Evolutionary conservation across 2,329 filamentous ascomycete species (phyloP).

Genomic region (Hypoxylon sp.): DNA sequence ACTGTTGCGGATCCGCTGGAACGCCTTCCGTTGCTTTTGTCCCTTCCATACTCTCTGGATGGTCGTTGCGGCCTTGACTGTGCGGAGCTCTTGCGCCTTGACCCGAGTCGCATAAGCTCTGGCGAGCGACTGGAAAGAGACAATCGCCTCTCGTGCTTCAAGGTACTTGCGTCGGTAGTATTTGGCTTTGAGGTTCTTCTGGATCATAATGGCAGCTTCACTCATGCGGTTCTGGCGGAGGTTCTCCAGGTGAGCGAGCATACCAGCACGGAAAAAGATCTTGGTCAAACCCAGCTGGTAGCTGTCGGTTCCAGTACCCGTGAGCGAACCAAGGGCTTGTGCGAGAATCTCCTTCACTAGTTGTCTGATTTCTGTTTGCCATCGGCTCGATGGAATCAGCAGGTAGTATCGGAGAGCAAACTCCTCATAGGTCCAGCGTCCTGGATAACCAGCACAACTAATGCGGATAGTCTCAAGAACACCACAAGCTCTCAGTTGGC

Average conservation of each 20-base stretch:
- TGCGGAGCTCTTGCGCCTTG: constrained; percentile 83
- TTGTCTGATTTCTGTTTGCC: constrained; percentile 92
- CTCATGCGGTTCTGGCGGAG: constrained; percentile 90
- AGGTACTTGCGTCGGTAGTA: constrained; percentile 95
- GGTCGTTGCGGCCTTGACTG: constrained; percentile 87
- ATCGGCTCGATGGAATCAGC: constrained; percentile 88
- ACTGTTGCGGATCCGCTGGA: constrained; percentile 82
- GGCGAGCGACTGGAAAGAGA: constrained; percentile 81
- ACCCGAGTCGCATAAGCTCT: constrained; percentile 84
- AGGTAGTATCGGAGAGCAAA: constrained; percentile 99
- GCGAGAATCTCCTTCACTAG: constrained; percentile 95
- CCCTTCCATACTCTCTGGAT: constrained; percentile 97
- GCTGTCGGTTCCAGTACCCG: constrained; percentile 83
- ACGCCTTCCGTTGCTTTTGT: constrained; percentile 87
- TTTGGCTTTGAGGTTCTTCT: constrained; percentile 96
- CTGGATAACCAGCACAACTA: constrained; percentile 96
- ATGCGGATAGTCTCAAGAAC: constrained; percentile 98
- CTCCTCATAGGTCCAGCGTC: constrained; percentile 98
- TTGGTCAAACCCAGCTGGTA: constrained; percentile 98
- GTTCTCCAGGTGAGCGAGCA: constrained; percentile 98
- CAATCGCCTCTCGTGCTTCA: constrained; percentile 84
- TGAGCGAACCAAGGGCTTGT: constrained; percentile 86
- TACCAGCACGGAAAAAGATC: constrained; percentile 99
- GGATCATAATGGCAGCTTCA: constrained; percentile 95
- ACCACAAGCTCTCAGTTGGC: constrained; percentile 97